Conservation (phyloP, 306 rosid species). For the Crataegus laevigata region DNA sequence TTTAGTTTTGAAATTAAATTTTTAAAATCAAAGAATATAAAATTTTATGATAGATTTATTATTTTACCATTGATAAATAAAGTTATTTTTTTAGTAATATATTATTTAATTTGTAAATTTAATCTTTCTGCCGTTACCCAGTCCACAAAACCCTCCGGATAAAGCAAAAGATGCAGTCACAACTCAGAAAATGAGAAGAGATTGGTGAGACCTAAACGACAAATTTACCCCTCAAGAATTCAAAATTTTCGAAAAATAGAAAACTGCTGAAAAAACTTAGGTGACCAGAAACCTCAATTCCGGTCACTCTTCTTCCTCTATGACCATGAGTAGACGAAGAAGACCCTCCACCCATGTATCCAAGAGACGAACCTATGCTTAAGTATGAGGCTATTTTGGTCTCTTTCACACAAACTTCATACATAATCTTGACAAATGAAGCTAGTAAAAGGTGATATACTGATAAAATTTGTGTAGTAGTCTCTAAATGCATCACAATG, state of each 20-base stretch:
- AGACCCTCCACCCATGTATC: neutral
- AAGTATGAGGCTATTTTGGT: neutral
- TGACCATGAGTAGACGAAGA: neutral
- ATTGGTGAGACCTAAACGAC: neutral
- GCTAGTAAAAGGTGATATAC: too few relatives aligned
- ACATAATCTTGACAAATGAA: neutral
- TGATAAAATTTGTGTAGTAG: too few relatives aligned
- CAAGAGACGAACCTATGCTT: neutral
- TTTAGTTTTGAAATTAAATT: fast-evolving
- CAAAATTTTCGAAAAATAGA: neutral
- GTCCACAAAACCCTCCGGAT: neutral
- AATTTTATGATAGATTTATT: too few relatives aligned
- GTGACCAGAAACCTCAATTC: neutral
- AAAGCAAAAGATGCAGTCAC: neutral
- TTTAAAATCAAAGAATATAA: too few relatives aligned
- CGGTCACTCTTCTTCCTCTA: neutral
- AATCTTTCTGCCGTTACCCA: fast-evolving
- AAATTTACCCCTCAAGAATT: neutral
- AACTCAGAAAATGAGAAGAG: neutral
- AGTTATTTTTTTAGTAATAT: too few relatives aligned
- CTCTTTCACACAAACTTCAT: neutral
- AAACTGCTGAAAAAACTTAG: neutral
- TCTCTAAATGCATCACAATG: too few relatives aligned
- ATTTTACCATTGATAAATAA: too few relatives aligned
- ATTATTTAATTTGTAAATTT: too few relatives aligned